Evolutionary conservation across 2,329 filamentous ascomycete genomes (phyloP).

Genomic region (Blastomyces parvus): DNA sequence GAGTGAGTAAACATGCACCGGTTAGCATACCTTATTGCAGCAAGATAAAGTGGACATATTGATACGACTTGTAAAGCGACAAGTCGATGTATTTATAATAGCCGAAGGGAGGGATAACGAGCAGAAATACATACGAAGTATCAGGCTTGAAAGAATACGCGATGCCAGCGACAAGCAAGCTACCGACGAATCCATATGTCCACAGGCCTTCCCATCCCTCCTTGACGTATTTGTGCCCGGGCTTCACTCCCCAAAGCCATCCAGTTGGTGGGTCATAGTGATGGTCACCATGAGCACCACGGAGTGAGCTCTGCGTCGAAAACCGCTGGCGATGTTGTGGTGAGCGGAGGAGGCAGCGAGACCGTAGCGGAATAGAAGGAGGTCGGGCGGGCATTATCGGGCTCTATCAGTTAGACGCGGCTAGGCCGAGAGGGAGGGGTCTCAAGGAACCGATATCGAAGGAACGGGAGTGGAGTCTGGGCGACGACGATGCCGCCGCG

Average conservation of each 20-base stretch:
- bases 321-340: constrained; percentile 27
- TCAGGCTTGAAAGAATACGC: constrained; percentile 96
- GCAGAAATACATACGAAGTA: constrained; percentile 68
- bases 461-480: background rate
- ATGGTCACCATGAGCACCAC: constrained; percentile 54
- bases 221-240: constrained; percentile 88
- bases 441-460: background rate
- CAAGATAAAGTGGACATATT: background rate
- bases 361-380: constrained; percentile 31
- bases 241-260: constrained; percentile 90
- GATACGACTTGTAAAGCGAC: background rate
- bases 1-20: constrained; percentile 13
- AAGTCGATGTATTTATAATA: background rate
- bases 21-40: background rate
- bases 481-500: background rate
- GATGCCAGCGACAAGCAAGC: constrained; percentile 61
- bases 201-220: constrained; percentile 92
- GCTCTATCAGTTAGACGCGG: constrained; percentile 2
- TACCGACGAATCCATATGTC: constrained; percentile 76
- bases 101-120: constrained; percentile 24
- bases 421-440: constrained; percentile 3
- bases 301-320: constrained; percentile 32
- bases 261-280: constrained; percentile 85
- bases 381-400: constrained; percentile 32
- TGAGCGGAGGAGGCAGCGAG: constrained; percentile 31